Evolutionary conservation across 169 alveolate species (phyloP), one percentile per base, ranked within the genome.

Genomic region (Eimeria necatrix): DNA sequence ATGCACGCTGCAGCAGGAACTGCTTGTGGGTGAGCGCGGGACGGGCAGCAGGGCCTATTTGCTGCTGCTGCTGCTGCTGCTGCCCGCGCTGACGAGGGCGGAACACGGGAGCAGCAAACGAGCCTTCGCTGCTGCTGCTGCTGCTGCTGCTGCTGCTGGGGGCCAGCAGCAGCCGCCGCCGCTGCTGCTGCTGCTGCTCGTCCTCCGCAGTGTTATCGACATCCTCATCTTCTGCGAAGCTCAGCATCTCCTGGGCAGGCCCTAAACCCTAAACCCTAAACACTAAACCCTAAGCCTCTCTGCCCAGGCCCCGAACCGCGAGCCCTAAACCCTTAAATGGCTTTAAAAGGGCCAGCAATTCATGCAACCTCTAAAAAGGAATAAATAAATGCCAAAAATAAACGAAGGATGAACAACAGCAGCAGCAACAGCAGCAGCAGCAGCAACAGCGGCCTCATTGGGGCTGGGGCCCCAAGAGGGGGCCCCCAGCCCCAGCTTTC

Each of bases 71-170:
- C 93, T 85, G 81, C 83, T 61, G 81, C 64, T 46, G 81, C 81
- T 85, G 73, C 52, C 18, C 59, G 7, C 32, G 68, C 56, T 61
- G 78, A 22, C 59, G 64, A 10, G 83, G 93, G 41, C 68, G 60
- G 8, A 20, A 41, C 56, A 60, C 68, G 26, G 93, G 81, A 70
- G 74, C 68, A 9, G 83, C 51, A 10, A 48, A 61, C n/a, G 81
- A 10, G 41, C 56, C 93, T 5, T 51, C 73, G 53, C 32, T 41
- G 78, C 68, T 85, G 93, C 81, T 60, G 93, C 81, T 85, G 93
- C 68, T 60, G 92, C 61, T 61, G 64, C 83, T 85, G 93, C 64
- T 85, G 91, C 91, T 56, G 85, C 59, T 74, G 78, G 80, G 92
- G 9, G 78, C 78, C 46, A 84, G 78, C 64, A 60, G 60, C 26